These are phyloP conservation scores for Suhomyces wounanorum DNA, from an alignment of 1,139 yeast species.

Conservation along the genomic window DNA sequence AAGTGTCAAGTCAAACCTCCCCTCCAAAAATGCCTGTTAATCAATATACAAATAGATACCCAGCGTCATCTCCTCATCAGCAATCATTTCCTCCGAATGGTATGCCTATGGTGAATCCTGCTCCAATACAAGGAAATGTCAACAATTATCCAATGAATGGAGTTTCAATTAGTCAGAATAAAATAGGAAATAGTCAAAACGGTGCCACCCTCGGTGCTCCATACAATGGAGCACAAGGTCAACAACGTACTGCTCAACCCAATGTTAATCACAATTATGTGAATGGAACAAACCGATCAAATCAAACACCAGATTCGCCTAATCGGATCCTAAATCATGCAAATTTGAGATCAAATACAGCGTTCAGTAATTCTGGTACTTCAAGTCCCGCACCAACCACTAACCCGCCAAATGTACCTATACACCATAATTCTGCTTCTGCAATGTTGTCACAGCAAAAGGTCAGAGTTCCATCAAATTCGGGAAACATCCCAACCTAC, in stretches of 20 bases:
- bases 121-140: not conserved
- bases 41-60: conserved; percentile 8
- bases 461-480: conserved; percentile 2
- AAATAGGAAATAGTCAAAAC: not conserved
- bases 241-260: not conserved
- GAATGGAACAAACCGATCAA: not conserved
- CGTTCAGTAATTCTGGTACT: conserved; percentile 6
- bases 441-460: conserved; percentile 1
- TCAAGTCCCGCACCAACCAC: not conserved
- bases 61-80: conserved; percentile 6
- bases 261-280: not conserved
- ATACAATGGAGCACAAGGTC: not conserved
- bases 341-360: conserved; percentile 13
- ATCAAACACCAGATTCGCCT: conserved; percentile 12
- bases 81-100: conserved; percentile 4
- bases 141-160: not conserved
- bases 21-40: conserved; percentile 5
- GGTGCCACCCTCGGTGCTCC: not conserved
- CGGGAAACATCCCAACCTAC: conserved; percentile 2
- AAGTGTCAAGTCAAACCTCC: conserved; percentile 6
- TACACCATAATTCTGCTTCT: not conserved
- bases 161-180: not conserved
- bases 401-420: conserved; percentile 1
- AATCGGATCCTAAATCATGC: conserved; percentile 8
- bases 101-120: not conserved